Base-by-base conservation (phyloP, 805 yeast genomes). In the Saccharomyces mikatae region DNA sequence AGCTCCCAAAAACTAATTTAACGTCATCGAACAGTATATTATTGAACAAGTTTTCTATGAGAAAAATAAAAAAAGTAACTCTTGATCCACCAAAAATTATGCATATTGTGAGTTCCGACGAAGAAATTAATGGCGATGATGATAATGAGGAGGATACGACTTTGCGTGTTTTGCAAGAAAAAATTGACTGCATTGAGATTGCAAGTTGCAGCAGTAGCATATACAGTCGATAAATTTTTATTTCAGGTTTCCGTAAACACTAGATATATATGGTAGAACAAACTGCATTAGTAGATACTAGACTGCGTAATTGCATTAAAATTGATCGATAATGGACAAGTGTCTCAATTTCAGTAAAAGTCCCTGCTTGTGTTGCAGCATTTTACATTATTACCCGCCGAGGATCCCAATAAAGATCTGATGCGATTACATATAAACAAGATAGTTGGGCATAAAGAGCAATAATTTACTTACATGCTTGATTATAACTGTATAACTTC, bases 111-210 rank as follows among this genome's bases (percentile, higher is more conserved):
- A 21, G 4, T 17, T 36, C 21, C 4, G 44, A n/a, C 17, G 44
- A 36, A 21, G 56, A 54, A n/a, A 47, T 30, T 32, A 53, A 53
- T 28, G 55, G 56, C 14, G 54, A 51, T 1, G 62, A 56, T 21
- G 54, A 52, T 1, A 60, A 58, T 1, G 57, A 49, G 9, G 54
- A 51, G 30, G 50, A 24, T 26, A 31, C 30, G 17, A 48, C 44
- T 8, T 28, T 60, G 3, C 41, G 51, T 48, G 26, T 29, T 9
- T 50, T 61, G 24, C 62, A 56, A 48, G 51, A 49, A 17, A 60
- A 62, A 46, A 62, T 62, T 6, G 57, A 59, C 8, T 54, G 54
- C 10, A 52, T 59, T 51, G 50, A 46, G 17, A 11, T 53, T 3
- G 28, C 26, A 13, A 49, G 54, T 6, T 24, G 28, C 10, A 22